These are phyloP conservation scores for Beta lomatogona DNA, from an alignment of 179 eudicot species.

Conservation along the genomic window DNA sequence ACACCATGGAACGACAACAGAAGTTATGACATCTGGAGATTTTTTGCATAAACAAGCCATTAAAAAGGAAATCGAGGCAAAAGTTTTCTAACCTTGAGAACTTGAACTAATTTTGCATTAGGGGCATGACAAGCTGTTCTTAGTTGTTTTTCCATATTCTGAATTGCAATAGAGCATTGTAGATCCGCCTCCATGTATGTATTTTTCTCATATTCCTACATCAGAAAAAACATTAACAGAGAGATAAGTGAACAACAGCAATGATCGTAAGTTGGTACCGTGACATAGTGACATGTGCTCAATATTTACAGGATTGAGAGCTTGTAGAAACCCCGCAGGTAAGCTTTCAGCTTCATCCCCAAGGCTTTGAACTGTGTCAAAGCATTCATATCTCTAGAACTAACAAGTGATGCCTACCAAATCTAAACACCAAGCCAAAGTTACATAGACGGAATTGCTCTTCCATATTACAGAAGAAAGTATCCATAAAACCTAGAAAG, in stretches of 20 bases:
- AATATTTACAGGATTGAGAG: background rate
- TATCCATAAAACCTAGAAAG: background rate
- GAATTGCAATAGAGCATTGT: conserved; percentile 67
- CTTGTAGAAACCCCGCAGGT: background rate
- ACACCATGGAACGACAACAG: background rate
- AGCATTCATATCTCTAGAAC: no score
- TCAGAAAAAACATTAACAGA: conserved; percentile 19
- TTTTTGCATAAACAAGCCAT: background rate
- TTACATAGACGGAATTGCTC: background rate
- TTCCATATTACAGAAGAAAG: background rate
- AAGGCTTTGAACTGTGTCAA: background rate
- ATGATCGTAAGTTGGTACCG: background rate
- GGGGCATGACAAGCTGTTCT: conserved; percentile 82
- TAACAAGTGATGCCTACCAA: no score
- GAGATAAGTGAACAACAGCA: background rate
- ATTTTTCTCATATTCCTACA: conserved; percentile 81
- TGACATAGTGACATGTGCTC: background rate
- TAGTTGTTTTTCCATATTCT: conserved; percentile 79
- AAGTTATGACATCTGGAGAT: background rate
- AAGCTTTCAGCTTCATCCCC: background rate
- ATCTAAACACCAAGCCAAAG: background rate
- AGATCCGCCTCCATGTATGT: conserved; percentile 87
- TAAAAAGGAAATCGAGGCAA: conserved; percentile 2
- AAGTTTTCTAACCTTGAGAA: conserved; percentile 55
- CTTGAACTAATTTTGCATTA: conserved; percentile 60